Evolutionary conservation across 1,284 basidiomycete genomes (phyloP).

Genomic region (Amylostereum areolatum): DNA sequence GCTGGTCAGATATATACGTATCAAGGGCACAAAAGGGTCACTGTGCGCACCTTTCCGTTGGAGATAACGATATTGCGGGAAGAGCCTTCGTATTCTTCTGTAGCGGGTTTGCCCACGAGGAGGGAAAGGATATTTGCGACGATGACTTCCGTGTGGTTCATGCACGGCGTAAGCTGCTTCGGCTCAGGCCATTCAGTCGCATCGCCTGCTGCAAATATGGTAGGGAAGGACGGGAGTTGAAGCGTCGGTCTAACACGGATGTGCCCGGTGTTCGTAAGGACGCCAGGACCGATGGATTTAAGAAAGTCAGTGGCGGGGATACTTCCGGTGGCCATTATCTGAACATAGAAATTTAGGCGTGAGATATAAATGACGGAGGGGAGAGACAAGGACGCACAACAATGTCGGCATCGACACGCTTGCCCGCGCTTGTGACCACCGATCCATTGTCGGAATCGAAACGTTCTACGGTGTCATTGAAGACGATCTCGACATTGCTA

Average conservation of each 20-base stretch:
- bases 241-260: constrained; percentile 48
- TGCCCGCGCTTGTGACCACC: constrained; percentile 49
- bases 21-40: neutral
- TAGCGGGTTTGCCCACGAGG: constrained; percentile 19
- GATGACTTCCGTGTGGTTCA: constrained; percentile 36
- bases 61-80: constrained; percentile 51
- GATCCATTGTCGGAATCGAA: constrained; percentile 22
- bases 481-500: constrained; percentile 44
- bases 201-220: constrained; percentile 57
- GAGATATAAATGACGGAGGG: constrained; percentile 2
- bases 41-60: constrained; percentile 50
- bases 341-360: neutral
- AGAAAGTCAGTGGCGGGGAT: constrained; percentile 48
- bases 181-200: constrained; percentile 53
- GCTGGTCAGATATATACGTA: too few relatives aligned
- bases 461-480: constrained; percentile 50
- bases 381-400: constrained; percentile 34
- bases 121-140: constrained; percentile 42
- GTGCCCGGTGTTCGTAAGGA: constrained; percentile 33
- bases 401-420: constrained; percentile 47
- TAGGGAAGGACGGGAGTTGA: constrained; percentile 38
- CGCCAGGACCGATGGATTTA: constrained; percentile 32
- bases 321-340: constrained; percentile 45
- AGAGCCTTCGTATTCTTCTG: constrained; percentile 44
- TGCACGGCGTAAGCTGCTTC: constrained; percentile 48